Conservation (phyloP, 352 stramenopile species). For the Phytopythium oedochilum region DNA sequence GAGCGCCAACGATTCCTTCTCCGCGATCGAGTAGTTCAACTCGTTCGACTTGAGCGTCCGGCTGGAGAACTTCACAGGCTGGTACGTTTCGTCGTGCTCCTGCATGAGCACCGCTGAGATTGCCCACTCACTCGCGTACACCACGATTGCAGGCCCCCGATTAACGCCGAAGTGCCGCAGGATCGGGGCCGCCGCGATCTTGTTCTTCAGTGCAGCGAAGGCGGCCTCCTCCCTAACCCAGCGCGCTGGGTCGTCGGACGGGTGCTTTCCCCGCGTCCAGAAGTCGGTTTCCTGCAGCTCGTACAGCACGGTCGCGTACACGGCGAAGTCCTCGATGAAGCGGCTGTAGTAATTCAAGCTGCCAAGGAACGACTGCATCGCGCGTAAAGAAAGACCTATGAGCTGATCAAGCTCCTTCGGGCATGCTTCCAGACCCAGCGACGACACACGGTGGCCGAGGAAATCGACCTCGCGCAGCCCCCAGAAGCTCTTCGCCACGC, state of each 20-base stretch:
- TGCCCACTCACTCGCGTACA: conserved; percentile 9
- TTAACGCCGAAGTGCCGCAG: conserved; percentile 9
- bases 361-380: conserved; percentile 12
- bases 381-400: conserved; percentile 1
- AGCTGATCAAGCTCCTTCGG: conserved; percentile 4
- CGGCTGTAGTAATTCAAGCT: conserved; percentile 15
- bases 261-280: too few species aligned
- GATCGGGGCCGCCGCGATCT: conserved; percentile 2
- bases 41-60: too few species aligned
- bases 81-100: background rate
- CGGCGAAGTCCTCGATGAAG: conserved; percentile 14
- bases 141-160: conserved; percentile 2
- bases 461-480: conserved; percentile 9
- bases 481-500: conserved; percentile 13
- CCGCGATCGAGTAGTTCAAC: conserved; percentile 9
- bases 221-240: too few species aligned
- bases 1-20: conserved; percentile 7
- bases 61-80: conserved; percentile 7
- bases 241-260: too few species aligned
- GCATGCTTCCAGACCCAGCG: conserved; percentile 3
- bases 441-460: conserved; percentile 11
- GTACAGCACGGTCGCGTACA: conserved; percentile 13
- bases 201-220: conserved; percentile 8
- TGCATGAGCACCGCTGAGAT: conserved; percentile 1
- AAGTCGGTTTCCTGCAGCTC: too few species aligned